These are phyloP conservation scores for Thielaviopsis punctulata DNA, from an alignment of 2,329 filamentous ascomycete genomes.

Conservation along the genomic window DNA sequence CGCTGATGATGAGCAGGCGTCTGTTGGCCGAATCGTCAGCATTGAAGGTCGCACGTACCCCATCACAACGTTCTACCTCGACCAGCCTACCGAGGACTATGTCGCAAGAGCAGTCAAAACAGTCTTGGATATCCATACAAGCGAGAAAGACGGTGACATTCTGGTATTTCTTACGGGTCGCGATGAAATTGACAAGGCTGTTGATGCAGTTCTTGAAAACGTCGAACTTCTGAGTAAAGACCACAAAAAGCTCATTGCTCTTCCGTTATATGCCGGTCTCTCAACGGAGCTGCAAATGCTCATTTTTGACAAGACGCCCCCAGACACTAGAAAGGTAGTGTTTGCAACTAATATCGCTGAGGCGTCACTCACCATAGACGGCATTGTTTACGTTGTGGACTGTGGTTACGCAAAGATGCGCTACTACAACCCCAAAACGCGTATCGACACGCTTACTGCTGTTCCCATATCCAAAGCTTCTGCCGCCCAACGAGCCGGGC, in stretches of 20 bases:
- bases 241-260: conserved; percentile 36
- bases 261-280: conserved; percentile 80
- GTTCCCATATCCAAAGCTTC: conserved; percentile 79
- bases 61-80: conserved; percentile 70
- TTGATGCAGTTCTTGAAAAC: conserved; percentile 10
- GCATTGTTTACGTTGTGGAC: conserved; percentile 81
- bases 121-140: conserved; percentile 71
- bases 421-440: conserved; percentile 66
- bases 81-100: conserved; percentile 68
- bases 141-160: conserved; percentile 70
- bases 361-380: conserved; percentile 85
- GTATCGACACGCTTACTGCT: conserved; percentile 73
- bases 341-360: conserved; percentile 94
- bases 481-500: conserved; percentile 76
- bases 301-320: conserved; percentile 70
- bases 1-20: background rate
- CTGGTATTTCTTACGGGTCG: conserved; percentile 82
- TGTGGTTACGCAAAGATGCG: conserved; percentile 81
- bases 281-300: conserved; percentile 88
- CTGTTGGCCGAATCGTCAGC: conserved; percentile 14
- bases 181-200: conserved; percentile 63
- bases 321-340: conserved; percentile 77
- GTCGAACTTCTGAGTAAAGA: conserved; percentile 19
- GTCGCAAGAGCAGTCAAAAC: conserved; percentile 67
- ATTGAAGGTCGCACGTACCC: conserved; percentile 84